Percentiles rank a stretch among this genome's conserved stretches.
phyloP scores from a whole-genome alignment of 805 yeast species.

The Metschnikowia hibisci region DNA sequence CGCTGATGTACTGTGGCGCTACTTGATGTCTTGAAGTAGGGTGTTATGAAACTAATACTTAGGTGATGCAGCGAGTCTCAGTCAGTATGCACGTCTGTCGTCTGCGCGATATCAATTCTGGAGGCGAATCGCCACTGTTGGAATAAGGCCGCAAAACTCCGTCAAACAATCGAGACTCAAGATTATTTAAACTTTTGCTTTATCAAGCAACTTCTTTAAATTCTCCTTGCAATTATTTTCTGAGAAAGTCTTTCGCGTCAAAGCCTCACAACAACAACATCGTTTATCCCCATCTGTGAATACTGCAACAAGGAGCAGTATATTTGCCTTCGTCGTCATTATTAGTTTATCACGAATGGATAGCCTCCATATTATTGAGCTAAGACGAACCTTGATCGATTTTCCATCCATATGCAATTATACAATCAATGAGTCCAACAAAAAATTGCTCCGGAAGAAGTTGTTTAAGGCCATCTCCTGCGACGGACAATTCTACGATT shows the following conservation, averaged over 20 bases:
- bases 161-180: no score
- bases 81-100: slow-evolving; percentile 3
- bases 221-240: neutral
- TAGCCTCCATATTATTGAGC: slow-evolving; percentile 5
- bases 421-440: slow-evolving; percentile 26
- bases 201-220: no score
- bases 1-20: no score
- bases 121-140: slow-evolving; percentile 2
- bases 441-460: slow-evolving; percentile 36
- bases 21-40: neutral
- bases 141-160: no score
- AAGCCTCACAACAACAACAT: neutral
- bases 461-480: slow-evolving; percentile 42
- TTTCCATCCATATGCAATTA: slow-evolving; percentile 35
- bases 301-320: neutral
- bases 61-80: neutral
- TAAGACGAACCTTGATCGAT: slow-evolving; percentile 32
- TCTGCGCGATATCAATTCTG: neutral
- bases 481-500: slow-evolving; percentile 36
- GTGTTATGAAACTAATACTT: no score
- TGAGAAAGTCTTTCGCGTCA: neutral
- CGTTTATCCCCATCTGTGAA: neutral
- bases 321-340: no score
- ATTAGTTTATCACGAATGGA: slow-evolving; percentile 1
- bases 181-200: no score